phyloP scores from a whole-genome alignment of 2,329 filamentous ascomycete species.

The Helotiales sp. region DNA sequence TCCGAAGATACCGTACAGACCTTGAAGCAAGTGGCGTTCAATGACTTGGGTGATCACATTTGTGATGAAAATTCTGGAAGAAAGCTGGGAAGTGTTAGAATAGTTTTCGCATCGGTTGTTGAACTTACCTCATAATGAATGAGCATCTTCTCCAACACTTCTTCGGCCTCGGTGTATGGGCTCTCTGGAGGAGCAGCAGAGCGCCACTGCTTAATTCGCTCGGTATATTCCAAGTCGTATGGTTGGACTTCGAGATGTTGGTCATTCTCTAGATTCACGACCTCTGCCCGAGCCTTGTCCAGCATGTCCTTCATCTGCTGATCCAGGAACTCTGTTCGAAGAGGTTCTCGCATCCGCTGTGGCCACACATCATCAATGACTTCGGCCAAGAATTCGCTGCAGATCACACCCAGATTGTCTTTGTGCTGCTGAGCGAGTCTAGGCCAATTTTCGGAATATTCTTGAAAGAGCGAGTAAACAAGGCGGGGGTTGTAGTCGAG shows the following conservation, averaged over 20 bases:
- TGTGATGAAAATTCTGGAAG: constrained; percentile 24
- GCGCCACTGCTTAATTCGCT: constrained; percentile 18
- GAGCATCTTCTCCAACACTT: constrained; percentile 26
- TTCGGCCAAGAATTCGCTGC: constrained; percentile 24
- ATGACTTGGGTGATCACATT: constrained; percentile 27
- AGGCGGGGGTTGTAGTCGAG: constrained; percentile 25
- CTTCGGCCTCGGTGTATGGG: constrained; percentile 21
- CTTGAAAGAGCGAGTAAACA: constrained; percentile 21
- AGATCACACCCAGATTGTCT: constrained; percentile 23
- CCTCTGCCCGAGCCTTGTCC: constrained; percentile 18
- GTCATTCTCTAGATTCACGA: constrained; percentile 19
- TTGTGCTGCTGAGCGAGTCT: constrained; percentile 25
- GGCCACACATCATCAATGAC: constrained; percentile 27
- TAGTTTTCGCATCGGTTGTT: background rate
- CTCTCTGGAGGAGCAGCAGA: constrained; percentile 9
- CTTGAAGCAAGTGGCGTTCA: constrained; percentile 25
- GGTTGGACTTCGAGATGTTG: constrained; percentile 25
- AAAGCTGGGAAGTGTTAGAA: constrained; percentile 11
- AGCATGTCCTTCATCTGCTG: constrained; percentile 20
- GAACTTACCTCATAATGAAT: constrained; percentile 24
- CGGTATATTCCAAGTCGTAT: constrained; percentile 25
- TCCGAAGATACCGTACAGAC: constrained; percentile 17
- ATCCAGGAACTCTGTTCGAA: constrained; percentile 22
- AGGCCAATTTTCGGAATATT: constrained; percentile 25
- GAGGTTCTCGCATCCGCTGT: constrained; percentile 21